Evolutionary conservation across 2,329 filamentous ascomycete species (phyloP), one percentile per base, ranked within the genome.

Genomic region (Talaromyces sp.): DNA sequence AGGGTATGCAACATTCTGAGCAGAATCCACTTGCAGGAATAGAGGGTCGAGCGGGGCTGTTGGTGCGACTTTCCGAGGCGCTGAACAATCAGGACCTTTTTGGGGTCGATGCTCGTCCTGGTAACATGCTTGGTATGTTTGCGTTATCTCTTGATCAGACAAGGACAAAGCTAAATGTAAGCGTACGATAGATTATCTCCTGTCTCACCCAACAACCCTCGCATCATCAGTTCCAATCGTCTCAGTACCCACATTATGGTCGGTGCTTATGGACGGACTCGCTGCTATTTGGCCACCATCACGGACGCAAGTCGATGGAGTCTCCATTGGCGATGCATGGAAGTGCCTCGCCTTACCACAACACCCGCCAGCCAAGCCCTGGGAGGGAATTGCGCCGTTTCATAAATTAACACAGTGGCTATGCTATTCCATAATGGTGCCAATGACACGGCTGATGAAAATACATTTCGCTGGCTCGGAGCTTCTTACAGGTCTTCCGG

Each of bases 291-390:
- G 94, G 94, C 93, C 94, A 0, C 76, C 84, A 0, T 90, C 89
- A 0, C 86, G 93, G 62, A 96, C 93, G 0, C 85, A 88, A 62
- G 88, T 99, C 65, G 90, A 96, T 69, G 91, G 91, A 1, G 81
- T 89, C 28, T 85, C 91, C 0, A 84, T 99, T 15, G 94, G 94
- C 57, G 94, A 99, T 70, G 93, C 94, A 22, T 99, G 94, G 94
- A 89, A 88, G 0, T 96, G 92, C 75, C 85, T 83, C 10, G 84
- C 86, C 33, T 90, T 97, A 84, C 91, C 91, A 0, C 78, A 80
- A 46, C 76, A 77, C 1, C 85, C 88, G 72, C 80, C 86, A 64
- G 82, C 82, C 6, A 79, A 85, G 63, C 81, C 85, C 0, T 91
- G 88, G 88, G 89, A 93, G 70, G 87, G 81, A 64, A 93, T 95